These are phyloP conservation scores for Lachnellula arida DNA, from an alignment of 2,329 filamentous ascomycete species.

Conservation along the genomic window DNA sequence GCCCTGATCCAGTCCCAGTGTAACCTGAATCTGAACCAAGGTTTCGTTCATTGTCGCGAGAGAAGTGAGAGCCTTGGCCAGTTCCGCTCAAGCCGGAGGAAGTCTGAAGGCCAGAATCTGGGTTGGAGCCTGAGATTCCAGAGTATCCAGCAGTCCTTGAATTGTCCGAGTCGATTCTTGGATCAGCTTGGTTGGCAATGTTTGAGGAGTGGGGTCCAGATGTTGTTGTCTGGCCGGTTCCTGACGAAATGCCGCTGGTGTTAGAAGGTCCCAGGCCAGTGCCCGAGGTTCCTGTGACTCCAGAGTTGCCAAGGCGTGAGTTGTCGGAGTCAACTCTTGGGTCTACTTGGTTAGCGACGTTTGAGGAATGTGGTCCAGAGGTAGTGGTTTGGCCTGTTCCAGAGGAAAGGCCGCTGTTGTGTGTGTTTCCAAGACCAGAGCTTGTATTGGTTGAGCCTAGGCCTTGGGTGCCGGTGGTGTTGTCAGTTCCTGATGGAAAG, in stretches of 20 bases:
- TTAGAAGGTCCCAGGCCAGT: not conserved
- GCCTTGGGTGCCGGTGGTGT: not conserved
- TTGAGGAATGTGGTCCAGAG: constrained; percentile 31
- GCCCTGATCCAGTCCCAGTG: not conserved
- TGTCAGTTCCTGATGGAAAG: not conserved
- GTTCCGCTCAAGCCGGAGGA: not conserved
- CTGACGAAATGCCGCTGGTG: not conserved
- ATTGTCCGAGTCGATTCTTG: constrained; percentile 45
- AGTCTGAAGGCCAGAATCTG: not conserved
- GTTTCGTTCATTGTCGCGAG: not conserved
- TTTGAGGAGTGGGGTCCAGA: constrained; percentile 30
- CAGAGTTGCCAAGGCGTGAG: constrained; percentile 37
- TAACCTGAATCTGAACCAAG: not conserved
- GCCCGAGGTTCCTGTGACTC: not conserved
- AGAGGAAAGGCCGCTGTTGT: not conserved
- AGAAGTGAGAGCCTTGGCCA: not conserved
- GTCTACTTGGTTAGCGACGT: constrained; percentile 41
- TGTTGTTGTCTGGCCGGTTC: constrained; percentile 4
- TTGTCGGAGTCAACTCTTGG: constrained; percentile 45
- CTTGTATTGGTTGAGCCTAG: not conserved
- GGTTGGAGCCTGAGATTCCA: not conserved
- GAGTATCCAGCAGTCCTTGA: constrained; percentile 44
- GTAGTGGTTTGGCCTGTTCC: constrained; percentile 19
- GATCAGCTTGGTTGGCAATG: constrained; percentile 44
- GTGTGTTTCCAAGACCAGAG: not conserved